Evolutionary conservation across 768 basidiomycete species (phyloP).

Genomic region (Roridomyces roridus): DNA sequence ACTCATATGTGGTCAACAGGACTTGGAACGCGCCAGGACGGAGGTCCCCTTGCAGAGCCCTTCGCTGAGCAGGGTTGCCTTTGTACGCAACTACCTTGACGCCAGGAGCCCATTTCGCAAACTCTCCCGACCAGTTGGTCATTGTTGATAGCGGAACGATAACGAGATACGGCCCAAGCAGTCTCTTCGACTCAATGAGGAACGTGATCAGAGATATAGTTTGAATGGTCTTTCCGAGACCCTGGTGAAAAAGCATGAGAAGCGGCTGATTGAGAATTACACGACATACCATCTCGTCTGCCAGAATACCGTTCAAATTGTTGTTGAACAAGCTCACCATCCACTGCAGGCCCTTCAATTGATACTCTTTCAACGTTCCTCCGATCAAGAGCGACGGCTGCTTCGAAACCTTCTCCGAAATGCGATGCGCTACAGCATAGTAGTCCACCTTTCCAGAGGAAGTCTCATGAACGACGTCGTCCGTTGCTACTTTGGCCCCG

Average conservation of each 20-base stretch:
- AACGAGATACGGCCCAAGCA: slow-evolving; percentile 94
- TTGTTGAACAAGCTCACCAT: slow-evolving; percentile 99
- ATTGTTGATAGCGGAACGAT: slow-evolving; percentile 96
- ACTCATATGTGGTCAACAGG: slow-evolving; percentile 93
- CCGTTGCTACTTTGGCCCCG: slow-evolving; percentile 76
- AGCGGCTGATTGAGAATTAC: neutral
- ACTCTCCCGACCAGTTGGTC: slow-evolving; percentile 97
- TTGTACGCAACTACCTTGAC: slow-evolving; percentile 88
- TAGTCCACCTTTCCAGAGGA: slow-evolving; percentile 88
- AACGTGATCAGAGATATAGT: slow-evolving; percentile 95
- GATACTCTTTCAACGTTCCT: slow-evolving; percentile 93
- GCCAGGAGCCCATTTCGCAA: slow-evolving; percentile 94
- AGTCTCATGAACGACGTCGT: slow-evolving; percentile 56
- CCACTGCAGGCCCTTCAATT: slow-evolving; percentile 95
- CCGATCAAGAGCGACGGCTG: slow-evolving; percentile 82
- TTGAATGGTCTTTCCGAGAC: slow-evolving; percentile 95
- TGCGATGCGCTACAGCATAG: slow-evolving; percentile 93
- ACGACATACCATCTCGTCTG: slow-evolving; percentile 89
- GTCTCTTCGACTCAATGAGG: slow-evolving; percentile 89
- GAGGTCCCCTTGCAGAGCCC: slow-evolving; percentile 77
- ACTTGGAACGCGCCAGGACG: slow-evolving; percentile 89
- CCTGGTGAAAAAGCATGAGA: slow-evolving; percentile 48
- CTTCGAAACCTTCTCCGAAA: slow-evolving; percentile 81
- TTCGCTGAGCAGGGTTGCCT: slow-evolving; percentile 86
- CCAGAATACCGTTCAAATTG: slow-evolving; percentile 91